Conservation (phyloP, 371 early-diverging fungal genomes). For the Mortierella polycephala region DNA sequence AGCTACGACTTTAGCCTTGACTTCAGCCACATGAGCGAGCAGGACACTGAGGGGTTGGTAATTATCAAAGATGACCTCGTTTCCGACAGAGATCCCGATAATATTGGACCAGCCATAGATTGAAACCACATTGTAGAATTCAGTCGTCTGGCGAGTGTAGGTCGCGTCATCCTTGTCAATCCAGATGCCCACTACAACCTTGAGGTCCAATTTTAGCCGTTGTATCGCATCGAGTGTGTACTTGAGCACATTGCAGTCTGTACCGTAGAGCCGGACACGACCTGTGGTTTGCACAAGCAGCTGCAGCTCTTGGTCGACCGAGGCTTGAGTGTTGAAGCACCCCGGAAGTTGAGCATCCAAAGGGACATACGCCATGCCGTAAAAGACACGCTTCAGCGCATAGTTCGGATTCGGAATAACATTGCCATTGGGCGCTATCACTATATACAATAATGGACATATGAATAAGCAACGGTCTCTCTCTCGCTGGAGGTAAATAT, state of each 20-base stretch:
- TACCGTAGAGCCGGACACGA: conserved; percentile 62
- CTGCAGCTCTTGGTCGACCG: conserved; percentile 56
- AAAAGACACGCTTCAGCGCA: conserved; percentile 55
- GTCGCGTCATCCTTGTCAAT: conserved; percentile 55
- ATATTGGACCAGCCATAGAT: conserved; percentile 55
- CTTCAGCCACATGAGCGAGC: conserved; percentile 52
- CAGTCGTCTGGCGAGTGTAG: conserved; percentile 55
- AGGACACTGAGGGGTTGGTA: conserved; percentile 55
- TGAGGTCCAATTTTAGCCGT: conserved; percentile 54
- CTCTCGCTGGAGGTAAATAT: not conserved
- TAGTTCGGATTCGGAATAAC: conserved; percentile 31
- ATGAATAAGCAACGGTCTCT: not conserved
- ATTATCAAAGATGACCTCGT: conserved; percentile 67
- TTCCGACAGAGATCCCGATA: conserved; percentile 60
- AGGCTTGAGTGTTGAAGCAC: conserved; percentile 54
- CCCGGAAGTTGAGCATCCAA: conserved; percentile 55
- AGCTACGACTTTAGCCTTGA: conserved; percentile 53
- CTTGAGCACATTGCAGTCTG: conserved; percentile 58
- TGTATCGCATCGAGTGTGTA: conserved; percentile 54
- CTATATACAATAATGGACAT: not conserved
- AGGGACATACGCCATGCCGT: conserved; percentile 62
- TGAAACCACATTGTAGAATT: conserved; percentile 46
- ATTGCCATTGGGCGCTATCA: conserved; percentile 30
- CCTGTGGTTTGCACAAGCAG: conserved; percentile 57
- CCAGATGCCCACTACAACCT: conserved; percentile 59